phyloP scores from a whole-genome alignment of 1,139 yeast species.

The Sugiyamaella pinicola region DNA sequence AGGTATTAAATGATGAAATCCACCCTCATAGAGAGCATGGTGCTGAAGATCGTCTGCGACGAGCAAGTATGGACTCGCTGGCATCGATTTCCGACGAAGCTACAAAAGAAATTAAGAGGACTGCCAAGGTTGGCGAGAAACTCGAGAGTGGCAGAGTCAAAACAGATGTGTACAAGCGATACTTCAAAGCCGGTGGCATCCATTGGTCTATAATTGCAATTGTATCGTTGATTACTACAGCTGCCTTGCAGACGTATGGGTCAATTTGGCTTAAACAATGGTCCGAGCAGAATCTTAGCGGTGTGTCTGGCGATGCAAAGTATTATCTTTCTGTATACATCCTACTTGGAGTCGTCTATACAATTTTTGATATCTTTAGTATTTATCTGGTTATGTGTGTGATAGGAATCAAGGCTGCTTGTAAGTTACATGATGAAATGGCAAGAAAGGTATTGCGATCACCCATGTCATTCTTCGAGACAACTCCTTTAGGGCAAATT shows the following conservation, averaged over 20 bases:
- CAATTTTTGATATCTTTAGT: constrained; percentile 62
- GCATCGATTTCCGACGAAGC: constrained; percentile 40
- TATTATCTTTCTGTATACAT: constrained; percentile 75
- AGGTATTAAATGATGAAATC: constrained; percentile 23
- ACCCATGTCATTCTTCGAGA: constrained; percentile 96
- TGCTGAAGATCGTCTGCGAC: constrained; percentile 52
- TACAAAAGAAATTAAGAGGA: constrained; percentile 28
- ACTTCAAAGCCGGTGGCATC: constrained; percentile 85
- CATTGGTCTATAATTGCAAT: constrained; percentile 62
- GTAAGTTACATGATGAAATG: constrained; percentile 75
- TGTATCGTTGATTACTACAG: constrained; percentile 49
- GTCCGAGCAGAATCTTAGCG: constrained; percentile 84
- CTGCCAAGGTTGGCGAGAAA: constrained; percentile 27
- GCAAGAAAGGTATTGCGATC: constrained; percentile 79
- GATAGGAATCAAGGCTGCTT: constrained; percentile 84
- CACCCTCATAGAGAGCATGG: constrained; percentile 13
- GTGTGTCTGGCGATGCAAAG: constrained; percentile 67
- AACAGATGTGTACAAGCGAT: constrained; percentile 65
- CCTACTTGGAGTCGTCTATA: constrained; percentile 67
- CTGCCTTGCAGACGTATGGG: constrained; percentile 60
- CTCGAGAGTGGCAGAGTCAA: constrained; percentile 27
- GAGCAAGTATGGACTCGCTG: constrained; percentile 69
- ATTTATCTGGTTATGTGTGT: constrained; percentile 73
- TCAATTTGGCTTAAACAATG: constrained; percentile 94
- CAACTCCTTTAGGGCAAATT: constrained; percentile 94